These are phyloP conservation scores for Trypanosoma scelopori DNA, from an alignment of 208 protist genomes.

Conservation along the genomic window DNA sequence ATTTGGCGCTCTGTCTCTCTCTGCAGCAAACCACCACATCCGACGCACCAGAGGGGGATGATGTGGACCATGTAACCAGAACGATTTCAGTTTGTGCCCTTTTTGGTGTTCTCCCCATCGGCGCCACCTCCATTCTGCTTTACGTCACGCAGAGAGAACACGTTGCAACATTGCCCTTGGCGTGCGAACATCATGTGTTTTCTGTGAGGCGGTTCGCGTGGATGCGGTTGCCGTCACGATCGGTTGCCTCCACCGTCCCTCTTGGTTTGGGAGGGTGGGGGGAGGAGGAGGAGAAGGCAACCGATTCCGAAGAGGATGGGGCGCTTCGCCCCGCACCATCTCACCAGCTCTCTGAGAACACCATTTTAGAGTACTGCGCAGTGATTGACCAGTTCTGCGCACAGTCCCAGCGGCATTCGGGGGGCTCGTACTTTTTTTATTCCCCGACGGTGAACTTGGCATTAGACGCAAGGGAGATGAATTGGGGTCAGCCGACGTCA, in stretches of 20 bases:
- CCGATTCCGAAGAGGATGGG: constrained; percentile 10
- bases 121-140: constrained; percentile 51
- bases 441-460: constrained; percentile 68
- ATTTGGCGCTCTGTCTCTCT: constrained; percentile 29
- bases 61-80: constrained; percentile 12
- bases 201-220: constrained; percentile 51
- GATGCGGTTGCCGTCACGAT: constrained; percentile 41
- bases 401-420: constrained; percentile 21
- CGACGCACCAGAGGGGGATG: too few relatives aligned
- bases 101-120: constrained; percentile 71
- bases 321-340: neutral
- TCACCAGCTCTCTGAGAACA: constrained; percentile 33
- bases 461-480: constrained; percentile 44
- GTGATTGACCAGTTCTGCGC: constrained; percentile 61
- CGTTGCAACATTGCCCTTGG: constrained; percentile 33
- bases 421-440: constrained; percentile 64
- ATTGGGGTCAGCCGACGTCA: constrained; percentile 2
- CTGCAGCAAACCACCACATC: constrained; percentile 21
- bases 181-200: constrained; percentile 43
- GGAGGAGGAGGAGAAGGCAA: constrained; percentile 7
- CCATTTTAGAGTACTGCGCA: constrained; percentile 43
- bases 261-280: constrained; percentile 1
- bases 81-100: constrained; percentile 48
- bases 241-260: neutral
- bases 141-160: constrained; percentile 52